Percentiles rank a stretch among this genome's conserved stretches.
Evolutionary conservation across 495 filamentous ascomycete genomes (phyloP).

Genomic region (Penicillium canescens): DNA sequence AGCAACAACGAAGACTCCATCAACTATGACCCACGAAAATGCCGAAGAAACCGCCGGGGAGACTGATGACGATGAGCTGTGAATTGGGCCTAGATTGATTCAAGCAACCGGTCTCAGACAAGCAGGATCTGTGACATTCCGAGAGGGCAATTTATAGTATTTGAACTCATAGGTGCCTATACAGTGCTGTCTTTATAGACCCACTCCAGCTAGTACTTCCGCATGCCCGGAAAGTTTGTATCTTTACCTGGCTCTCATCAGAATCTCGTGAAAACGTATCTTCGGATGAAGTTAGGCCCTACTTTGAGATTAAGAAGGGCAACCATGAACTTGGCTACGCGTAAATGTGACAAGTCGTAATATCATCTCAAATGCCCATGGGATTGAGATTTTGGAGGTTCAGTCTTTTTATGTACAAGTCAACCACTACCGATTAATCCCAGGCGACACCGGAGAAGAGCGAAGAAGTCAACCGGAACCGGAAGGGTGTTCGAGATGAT

Average conservation of each 20-base stretch:
- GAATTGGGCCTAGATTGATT: slow-evolving; percentile 1
- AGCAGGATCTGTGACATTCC: neutral
- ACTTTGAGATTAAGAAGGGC: neutral
- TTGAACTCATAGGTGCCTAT: neutral
- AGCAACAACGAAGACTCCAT: slow-evolving; percentile 3
- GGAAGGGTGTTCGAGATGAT: slow-evolving; percentile 22
- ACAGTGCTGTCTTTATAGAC: neutral
- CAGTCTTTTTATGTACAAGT: slow-evolving; percentile 48
- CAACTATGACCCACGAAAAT: slow-evolving; percentile 2
- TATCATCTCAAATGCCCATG: slow-evolving; percentile 19
- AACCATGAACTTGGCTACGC: neutral
- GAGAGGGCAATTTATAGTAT: neutral
- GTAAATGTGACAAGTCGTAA: neutral
- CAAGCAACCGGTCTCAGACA: neutral
- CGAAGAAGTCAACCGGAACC: slow-evolving; percentile 26
- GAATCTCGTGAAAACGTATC: no score
- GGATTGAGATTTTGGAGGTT: slow-evolving; percentile 31
- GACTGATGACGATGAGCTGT: slow-evolving; percentile 56
- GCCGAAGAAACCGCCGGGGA: slow-evolving; percentile 44
- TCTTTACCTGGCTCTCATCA: no score
- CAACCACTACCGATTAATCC: slow-evolving; percentile 31
- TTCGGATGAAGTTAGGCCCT: no score
- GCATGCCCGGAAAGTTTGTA: no score
- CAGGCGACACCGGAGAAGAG: slow-evolving; percentile 22
- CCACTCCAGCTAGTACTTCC: neutral